A percentile compares a stretch with the other conserved stretches of the same genome.
These are phyloP conservation scores for Leucocoprinus sp. DNA, from an alignment of 768 basidiomycete genomes.

Conservation along the genomic window DNA sequence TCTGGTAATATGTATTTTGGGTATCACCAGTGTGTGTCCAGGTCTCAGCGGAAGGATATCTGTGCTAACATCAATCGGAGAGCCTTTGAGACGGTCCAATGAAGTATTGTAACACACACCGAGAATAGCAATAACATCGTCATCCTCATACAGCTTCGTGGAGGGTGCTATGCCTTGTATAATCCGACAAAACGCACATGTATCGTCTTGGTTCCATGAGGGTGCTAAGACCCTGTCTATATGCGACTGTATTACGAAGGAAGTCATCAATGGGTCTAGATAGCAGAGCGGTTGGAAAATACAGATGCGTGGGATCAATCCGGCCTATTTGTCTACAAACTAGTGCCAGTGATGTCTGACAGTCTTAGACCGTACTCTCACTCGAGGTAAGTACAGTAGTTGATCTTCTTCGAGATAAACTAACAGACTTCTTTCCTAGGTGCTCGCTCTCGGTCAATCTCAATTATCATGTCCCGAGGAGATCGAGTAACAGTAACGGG, in stretches of 20 bases:
- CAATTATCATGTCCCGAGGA: constrained; percentile 26
- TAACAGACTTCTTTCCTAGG: too few relatives aligned
- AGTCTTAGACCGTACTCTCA: too few relatives aligned
- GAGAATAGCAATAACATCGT: constrained; percentile 56
- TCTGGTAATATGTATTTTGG: constrained; percentile 52
- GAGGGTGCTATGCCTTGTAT: constrained; percentile 40
- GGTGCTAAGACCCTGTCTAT: constrained; percentile 33
- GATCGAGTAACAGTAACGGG: constrained; percentile 23
- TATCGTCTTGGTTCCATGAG: constrained; percentile 41
- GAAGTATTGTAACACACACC: constrained; percentile 26
- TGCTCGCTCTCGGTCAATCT: background rate
- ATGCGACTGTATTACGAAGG: constrained; percentile 64
- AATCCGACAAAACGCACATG: constrained; percentile 63
- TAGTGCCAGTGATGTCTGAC: too few relatives aligned
- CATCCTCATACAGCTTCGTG: constrained; percentile 50
- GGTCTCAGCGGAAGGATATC: constrained; percentile 61
- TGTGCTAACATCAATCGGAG: constrained; percentile 15
- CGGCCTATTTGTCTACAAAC: background rate
- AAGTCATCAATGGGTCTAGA: constrained; percentile 45
- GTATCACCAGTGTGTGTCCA: constrained; percentile 66
- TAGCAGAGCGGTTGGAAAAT: background rate
- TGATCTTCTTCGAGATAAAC: too few relatives aligned
- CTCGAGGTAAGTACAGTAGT: too few relatives aligned
- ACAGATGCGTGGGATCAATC: background rate
- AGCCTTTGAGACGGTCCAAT: background rate